These are phyloP conservation scores for Ophiostoma populinum DNA, from an alignment of 2,329 filamentous ascomycete species.

Conservation along the genomic window DNA sequence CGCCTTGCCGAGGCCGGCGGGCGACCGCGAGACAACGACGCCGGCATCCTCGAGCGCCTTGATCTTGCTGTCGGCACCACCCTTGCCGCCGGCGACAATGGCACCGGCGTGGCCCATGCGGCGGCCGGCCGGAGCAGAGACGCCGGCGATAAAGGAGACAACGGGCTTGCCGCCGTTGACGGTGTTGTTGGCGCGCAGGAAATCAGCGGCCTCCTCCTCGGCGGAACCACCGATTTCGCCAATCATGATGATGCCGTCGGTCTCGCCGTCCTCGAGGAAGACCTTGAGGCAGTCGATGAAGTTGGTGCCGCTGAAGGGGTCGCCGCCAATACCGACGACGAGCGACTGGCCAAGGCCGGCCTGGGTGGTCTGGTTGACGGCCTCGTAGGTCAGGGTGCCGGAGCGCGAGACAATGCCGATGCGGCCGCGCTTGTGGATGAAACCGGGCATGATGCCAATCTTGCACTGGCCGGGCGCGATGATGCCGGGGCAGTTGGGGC, in stretches of 20 bases:
- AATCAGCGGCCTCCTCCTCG: slow-evolving; percentile 96
- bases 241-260: slow-evolving; percentile 99
- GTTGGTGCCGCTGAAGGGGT: slow-evolving; percentile 97
- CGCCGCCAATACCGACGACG: slow-evolving; percentile 93
- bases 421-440: slow-evolving; percentile 98
- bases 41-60: slow-evolving; percentile 80
- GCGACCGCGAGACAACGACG: slow-evolving; percentile 90
- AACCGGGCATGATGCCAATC: slow-evolving; percentile 99
- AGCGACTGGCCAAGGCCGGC: slow-evolving; percentile 93
- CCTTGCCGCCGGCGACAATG: slow-evolving; percentile 95
- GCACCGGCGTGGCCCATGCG: slow-evolving; percentile 98
- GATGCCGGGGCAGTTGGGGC: slow-evolving; percentile 96
- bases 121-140: slow-evolving; percentile 87
- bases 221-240: slow-evolving; percentile 96
- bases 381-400: slow-evolving; percentile 96
- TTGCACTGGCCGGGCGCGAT: slow-evolving; percentile 95
- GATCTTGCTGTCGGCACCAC: slow-evolving; percentile 97
- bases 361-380: slow-evolving; percentile 98
- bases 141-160: slow-evolving; percentile 95
- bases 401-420: slow-evolving; percentile 97
- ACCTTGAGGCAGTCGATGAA: slow-evolving; percentile 98
- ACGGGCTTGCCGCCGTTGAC: slow-evolving; percentile 76
- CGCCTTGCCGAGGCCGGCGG: slow-evolving; percentile 80
- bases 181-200: slow-evolving; percentile 82
- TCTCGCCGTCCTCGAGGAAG: slow-evolving; percentile 90